Percentiles rank a stretch among this genome's conserved stretches.
Conservation (phyloP, 1,284 basidiomycete genomes). For the Cutaneotrichosporon cutaneum region DNA sequence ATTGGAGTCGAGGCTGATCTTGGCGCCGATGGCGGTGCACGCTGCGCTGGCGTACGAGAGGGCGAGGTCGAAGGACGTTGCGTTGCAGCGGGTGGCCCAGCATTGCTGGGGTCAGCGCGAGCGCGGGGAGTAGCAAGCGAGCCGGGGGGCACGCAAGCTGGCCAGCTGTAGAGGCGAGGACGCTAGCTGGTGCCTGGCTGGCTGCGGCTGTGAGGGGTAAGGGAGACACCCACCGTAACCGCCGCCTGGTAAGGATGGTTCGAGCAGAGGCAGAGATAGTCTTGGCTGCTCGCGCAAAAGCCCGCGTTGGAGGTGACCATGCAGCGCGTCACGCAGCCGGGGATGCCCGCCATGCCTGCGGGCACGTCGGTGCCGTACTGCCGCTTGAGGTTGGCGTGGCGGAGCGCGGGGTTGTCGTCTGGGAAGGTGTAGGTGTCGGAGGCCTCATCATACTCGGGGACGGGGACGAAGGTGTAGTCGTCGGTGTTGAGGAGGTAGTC, state of each 20-base stretch:
- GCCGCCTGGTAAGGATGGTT: background rate
- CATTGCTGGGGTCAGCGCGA: constrained; percentile 3
- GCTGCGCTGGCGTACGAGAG: background rate
- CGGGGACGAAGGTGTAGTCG: background rate
- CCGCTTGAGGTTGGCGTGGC: background rate
- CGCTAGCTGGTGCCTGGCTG: too few relatives aligned
- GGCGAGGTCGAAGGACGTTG: background rate
- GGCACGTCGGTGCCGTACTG: background rate
- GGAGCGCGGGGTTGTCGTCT: background rate
- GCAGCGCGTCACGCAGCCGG: background rate
- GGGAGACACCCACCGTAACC: background rate
- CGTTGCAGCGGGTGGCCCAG: constrained; percentile 1
- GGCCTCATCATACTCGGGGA: too few relatives aligned
- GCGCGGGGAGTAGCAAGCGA: background rate
- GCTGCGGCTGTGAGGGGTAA: too few relatives aligned
- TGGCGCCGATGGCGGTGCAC: constrained; percentile 2
- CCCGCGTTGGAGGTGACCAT: background rate
- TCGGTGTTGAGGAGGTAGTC: background rate
- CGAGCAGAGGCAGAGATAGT: background rate
- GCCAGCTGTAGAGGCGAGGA: too few relatives aligned
- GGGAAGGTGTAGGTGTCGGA: background rate
- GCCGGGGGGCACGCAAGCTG: background rate
- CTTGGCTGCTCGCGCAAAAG: background rate
- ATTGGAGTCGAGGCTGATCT: background rate
- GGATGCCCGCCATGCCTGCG: background rate